These are phyloP conservation scores for Grosmannia penicillata DNA, from an alignment of 2,329 filamentous ascomycete species.

Conservation along the genomic window DNA sequence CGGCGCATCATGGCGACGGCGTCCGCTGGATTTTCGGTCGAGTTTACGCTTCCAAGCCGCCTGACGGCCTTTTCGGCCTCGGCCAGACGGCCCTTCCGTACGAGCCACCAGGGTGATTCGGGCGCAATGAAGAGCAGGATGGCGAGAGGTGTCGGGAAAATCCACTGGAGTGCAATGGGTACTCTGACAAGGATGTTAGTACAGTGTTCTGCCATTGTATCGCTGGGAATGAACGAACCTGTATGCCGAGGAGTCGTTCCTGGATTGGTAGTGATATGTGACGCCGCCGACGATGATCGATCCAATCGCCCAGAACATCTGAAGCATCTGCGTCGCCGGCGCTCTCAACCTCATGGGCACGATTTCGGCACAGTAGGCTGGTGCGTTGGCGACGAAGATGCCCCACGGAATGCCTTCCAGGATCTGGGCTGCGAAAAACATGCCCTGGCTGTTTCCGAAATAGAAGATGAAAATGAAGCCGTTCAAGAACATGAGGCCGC, in stretches of 20 bases:
- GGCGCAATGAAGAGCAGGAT: constrained; percentile 35
- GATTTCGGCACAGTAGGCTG: constrained; percentile 48
- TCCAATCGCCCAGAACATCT: constrained; percentile 53
- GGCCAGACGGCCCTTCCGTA: constrained; percentile 32
- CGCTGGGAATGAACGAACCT: constrained; percentile 20
- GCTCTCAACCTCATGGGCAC: constrained; percentile 42
- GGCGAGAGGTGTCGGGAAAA: constrained; percentile 39
- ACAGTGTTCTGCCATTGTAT: constrained; percentile 15
- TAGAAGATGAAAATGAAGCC: constrained; percentile 38
- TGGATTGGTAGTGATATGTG: constrained; percentile 36
- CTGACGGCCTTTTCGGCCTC: constrained; percentile 28
- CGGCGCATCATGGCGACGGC: constrained; percentile 45
- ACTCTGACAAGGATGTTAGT: constrained; percentile 22
- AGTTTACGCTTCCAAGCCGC: constrained; percentile 31
- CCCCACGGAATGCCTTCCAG: constrained; percentile 51
- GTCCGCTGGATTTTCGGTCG: constrained; percentile 12
- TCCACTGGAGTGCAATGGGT: constrained; percentile 41
- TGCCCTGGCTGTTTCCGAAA: constrained; percentile 22
- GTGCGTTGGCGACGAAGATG: constrained; percentile 50
- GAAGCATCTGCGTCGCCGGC: constrained; percentile 45
- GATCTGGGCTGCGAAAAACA: constrained; percentile 38
- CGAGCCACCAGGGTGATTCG: constrained; percentile 40
- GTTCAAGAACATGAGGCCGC: constrained; percentile 40
- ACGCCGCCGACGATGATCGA: constrained; percentile 43
- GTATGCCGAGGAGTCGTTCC: constrained; percentile 20